These are phyloP conservation scores for Grammothele lineata DNA, from an alignment of 768 basidiomycete genomes.

Conservation along the genomic window DNA sequence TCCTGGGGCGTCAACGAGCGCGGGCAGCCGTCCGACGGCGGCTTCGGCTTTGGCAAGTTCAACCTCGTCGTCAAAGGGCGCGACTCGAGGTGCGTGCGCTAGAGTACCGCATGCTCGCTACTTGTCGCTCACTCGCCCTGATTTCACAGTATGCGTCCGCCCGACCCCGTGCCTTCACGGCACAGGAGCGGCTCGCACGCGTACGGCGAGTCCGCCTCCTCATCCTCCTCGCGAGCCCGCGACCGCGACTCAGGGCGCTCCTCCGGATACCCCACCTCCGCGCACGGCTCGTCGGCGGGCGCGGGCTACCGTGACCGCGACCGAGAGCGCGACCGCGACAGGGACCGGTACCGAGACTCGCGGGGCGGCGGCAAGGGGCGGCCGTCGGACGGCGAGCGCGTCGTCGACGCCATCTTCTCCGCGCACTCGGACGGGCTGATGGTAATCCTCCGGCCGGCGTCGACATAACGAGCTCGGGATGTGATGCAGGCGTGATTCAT, in stretches of 20 bases:
- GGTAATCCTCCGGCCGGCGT: conserved; percentile 56
- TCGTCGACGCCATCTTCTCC: conserved; percentile 79
- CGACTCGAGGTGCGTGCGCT: conserved; percentile 59
- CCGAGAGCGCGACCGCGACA: conserved; percentile 1
- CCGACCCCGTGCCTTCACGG: conserved; percentile 25
- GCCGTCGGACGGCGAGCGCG: conserved; percentile 37
- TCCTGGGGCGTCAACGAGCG: conserved; percentile 83
- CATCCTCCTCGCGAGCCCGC: conserved; percentile 9
- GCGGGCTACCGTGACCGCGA: conserved; percentile 8
- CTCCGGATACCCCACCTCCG: background rate
- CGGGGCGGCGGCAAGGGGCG: conserved; percentile 12
- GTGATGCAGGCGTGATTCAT: too few species aligned
- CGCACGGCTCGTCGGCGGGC: background rate
- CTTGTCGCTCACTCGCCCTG: background rate
- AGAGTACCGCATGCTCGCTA: too few species aligned
- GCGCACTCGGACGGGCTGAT: conserved; percentile 83
- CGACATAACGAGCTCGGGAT: too few species aligned
- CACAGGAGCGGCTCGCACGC: conserved; percentile 27
- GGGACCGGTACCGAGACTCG: background rate
- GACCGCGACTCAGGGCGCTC: background rate
- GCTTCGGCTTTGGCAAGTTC: conserved; percentile 80
- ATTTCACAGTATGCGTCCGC: conserved; percentile 20
- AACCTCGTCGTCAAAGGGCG: conserved; percentile 51
- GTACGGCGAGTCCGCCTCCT: background rate
- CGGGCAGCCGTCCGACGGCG: conserved; percentile 79